Evolutionary conservation across 2,329 filamentous ascomycete species (phyloP).

Genomic region (Aspergillus sergii): DNA sequence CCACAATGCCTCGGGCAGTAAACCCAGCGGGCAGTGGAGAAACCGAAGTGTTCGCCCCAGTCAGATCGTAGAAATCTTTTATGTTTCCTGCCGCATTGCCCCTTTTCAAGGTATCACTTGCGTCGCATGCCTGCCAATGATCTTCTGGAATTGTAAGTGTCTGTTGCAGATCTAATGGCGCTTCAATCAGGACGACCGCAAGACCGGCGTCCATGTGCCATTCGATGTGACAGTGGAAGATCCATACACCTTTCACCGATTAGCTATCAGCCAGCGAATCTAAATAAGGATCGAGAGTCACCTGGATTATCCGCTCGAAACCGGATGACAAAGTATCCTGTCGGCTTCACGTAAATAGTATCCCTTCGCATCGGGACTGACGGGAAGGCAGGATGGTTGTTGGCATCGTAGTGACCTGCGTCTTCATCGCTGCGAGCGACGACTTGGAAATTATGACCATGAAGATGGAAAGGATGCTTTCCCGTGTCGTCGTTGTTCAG

Average conservation of each 20-base stretch:
- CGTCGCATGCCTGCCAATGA: conserved; percentile 62
- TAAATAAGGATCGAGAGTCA: background rate
- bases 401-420: conserved; percentile 27
- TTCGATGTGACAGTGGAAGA: conserved; percentile 81
- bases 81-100: conserved; percentile 80
- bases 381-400: conserved; percentile 47
- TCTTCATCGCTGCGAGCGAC: conserved; percentile 59
- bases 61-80: conserved; percentile 63
- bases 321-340: conserved; percentile 67
- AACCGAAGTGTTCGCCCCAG: conserved; percentile 61
- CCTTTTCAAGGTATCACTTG: conserved; percentile 50
- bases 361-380: conserved; percentile 67
- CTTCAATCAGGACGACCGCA: conserved; percentile 65
- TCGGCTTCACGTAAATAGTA: conserved; percentile 65
- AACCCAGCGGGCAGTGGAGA: conserved; percentile 68
- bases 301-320: conserved; percentile 47
- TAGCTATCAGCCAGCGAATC: background rate
- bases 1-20: conserved; percentile 70
- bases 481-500: conserved; percentile 47
- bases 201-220: conserved; percentile 74
- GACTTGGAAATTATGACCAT: conserved; percentile 68
- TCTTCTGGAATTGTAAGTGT: conserved; percentile 62
- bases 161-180: conserved; percentile 64
- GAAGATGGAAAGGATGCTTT: conserved; percentile 55
- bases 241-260: conserved; percentile 56